Conservation (phyloP, 2,329 filamentous ascomycete species). For the Fusarium sp. region DNA sequence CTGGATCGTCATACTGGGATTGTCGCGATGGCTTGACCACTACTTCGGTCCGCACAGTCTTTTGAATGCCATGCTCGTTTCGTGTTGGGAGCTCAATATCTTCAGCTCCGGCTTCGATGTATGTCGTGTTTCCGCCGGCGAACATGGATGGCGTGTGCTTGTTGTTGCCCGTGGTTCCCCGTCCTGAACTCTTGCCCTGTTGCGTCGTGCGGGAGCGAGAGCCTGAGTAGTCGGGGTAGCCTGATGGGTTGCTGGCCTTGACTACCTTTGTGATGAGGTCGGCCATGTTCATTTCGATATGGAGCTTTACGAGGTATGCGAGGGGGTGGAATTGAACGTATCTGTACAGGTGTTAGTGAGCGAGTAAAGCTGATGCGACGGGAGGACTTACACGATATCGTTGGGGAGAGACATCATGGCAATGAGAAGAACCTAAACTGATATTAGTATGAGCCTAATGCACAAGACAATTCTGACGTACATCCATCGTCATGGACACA, state of each 20-base stretch:
- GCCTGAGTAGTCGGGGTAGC: constrained; percentile 40
- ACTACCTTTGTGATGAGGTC: constrained; percentile 60
- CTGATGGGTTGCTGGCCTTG: constrained; percentile 49
- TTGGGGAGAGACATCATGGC: constrained; percentile 49
- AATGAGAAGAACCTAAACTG: constrained; percentile 41
- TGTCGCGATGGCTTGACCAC: constrained; percentile 34
- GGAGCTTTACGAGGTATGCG: constrained; percentile 65
- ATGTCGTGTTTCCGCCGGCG: constrained; percentile 38
- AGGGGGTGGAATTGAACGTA: constrained; percentile 62
- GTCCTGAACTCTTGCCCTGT: constrained; percentile 30
- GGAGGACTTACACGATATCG: constrained; percentile 43
- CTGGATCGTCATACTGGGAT: constrained; percentile 38
- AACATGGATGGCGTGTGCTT: constrained; percentile 38
- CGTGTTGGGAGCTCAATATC: constrained; percentile 37
- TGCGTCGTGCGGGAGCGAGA: constrained; percentile 32
- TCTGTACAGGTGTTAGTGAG: constrained; percentile 30
- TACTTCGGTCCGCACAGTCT: constrained; percentile 44
- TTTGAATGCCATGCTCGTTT: constrained; percentile 37
- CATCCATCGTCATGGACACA: constrained; percentile 48
- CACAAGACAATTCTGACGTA: background rate
- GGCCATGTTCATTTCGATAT: constrained; percentile 67
- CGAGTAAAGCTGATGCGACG: rapidly evolving
- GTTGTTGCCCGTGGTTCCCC: constrained; percentile 2
- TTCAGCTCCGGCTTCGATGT: constrained; percentile 37
- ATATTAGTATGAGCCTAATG: background rate